Evolutionary conservation across 129 eudicot genomes (phyloP), one percentile per base, ranked within the genome.

Genomic region (Flaveria bidentis): DNA sequence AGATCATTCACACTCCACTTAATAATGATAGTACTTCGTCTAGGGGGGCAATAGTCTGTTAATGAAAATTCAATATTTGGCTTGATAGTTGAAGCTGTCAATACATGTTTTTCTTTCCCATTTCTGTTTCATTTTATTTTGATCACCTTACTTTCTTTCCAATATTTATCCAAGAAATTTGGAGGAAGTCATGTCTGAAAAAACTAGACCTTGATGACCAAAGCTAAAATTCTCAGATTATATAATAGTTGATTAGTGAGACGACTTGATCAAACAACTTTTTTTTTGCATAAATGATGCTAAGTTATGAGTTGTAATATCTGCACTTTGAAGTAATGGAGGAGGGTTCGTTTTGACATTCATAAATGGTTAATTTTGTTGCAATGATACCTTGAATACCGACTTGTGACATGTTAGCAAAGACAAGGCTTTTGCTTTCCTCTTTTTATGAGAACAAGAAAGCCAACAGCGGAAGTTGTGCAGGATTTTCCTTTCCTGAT

Each of bases 401-500:
- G 13, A 45, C 15, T 58, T 62, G 67, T 60, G 67, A 56, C 52
- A 51, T 79, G 66, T 72, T 73, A 53, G 67, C 63, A 68, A 75
- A 63, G 75, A 63, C 63, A 68, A 75, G 69, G 75, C 71, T 68
- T 74, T 56, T 67, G 57, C 58, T 81, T 67, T 74, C 63, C 44
- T 30, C 45, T 56, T 55, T 56, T 75, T 16, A 18, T 76, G 15
- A 56, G 28, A 74, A 65, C 26, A 76, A 70, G 62, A 76, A 69
- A 30, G 36, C 50, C 57, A 63, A 22, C 41, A 50, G 36, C 41
- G 83, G 85, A 81, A 77, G 81, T 30, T 69, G 22, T 63, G 33
- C 9, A 75, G 67, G 41, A 46, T 63, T 85, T 85, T 65, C 80
- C 80, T 82, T 85, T 71, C 86, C 78, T 58, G 63, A 82, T 82